A percentile compares a stretch with the other conserved stretches of the same genome.
These are phyloP conservation scores for Suillus fuscotomentosus DNA, from an alignment of 768 basidiomycete genomes.

Conservation along the genomic window DNA sequence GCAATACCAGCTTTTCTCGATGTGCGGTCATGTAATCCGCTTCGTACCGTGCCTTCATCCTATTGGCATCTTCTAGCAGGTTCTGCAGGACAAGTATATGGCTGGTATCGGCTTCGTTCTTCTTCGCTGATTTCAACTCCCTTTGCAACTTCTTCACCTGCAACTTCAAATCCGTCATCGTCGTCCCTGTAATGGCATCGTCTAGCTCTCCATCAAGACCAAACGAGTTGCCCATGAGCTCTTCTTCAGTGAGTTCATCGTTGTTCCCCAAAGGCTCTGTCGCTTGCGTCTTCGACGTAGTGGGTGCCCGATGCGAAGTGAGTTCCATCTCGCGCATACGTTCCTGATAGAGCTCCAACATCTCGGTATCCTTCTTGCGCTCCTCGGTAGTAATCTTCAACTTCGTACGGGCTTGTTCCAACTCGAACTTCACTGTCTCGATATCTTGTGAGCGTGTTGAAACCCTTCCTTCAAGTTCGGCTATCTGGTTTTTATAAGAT, in stretches of 20 bases:
- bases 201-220: slow-evolving; percentile 87
- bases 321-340: slow-evolving; percentile 87
- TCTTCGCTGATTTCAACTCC: slow-evolving; percentile 73
- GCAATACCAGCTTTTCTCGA: slow-evolving; percentile 75
- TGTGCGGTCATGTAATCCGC: slow-evolving; percentile 83
- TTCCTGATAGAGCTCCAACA: slow-evolving; percentile 88
- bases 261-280: slow-evolving; percentile 15
- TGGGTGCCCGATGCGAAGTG: slow-evolving; percentile 47
- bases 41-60: slow-evolving; percentile 89
- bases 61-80: slow-evolving; percentile 85
- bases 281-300: slow-evolving; percentile 22
- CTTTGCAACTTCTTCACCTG: slow-evolving; percentile 79
- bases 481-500: slow-evolving; percentile 85
- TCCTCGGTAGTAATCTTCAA: slow-evolving; percentile 69
- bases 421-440: slow-evolving; percentile 69
- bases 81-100: slow-evolving; percentile 86
- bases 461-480: slow-evolving; percentile 72
- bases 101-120: slow-evolving; percentile 75
- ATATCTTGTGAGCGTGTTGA: slow-evolving; percentile 67
- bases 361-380: slow-evolving; percentile 75
- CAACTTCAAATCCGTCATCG: slow-evolving; percentile 90
- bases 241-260: slow-evolving; percentile 43
- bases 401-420: slow-evolving; percentile 72
- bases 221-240: slow-evolving; percentile 49
- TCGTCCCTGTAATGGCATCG: slow-evolving; percentile 77